Evolutionary conservation across 139 green algal genomes (phyloP).

Genomic region (Coelastrella sp.): DNA sequence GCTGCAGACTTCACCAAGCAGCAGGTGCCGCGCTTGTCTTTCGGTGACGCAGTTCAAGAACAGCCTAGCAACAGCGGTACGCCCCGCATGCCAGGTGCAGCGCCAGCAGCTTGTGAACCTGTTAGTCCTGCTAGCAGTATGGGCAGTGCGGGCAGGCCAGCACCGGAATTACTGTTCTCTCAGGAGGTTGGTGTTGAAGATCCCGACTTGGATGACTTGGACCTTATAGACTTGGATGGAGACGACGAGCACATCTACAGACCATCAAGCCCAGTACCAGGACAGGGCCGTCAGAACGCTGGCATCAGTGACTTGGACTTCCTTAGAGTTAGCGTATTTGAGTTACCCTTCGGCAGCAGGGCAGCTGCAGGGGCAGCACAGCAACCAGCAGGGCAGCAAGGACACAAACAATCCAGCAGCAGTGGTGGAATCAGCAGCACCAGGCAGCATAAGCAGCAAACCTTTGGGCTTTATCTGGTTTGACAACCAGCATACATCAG

Average conservation of each 20-base stretch:
- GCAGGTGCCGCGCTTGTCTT: background rate
- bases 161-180: conserved; percentile 5
- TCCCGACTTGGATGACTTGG: conserved; percentile 30
- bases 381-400: background rate
- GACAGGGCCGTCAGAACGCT: background rate
- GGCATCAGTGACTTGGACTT: background rate
- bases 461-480: background rate
- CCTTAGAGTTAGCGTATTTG: background rate
- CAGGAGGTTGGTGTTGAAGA: background rate
- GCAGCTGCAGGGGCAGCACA: background rate
- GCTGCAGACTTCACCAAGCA: background rate
- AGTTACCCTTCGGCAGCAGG: background rate
- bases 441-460: background rate
- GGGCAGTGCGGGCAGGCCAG: background rate
- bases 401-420: background rate
- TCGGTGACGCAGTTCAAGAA: background rate
- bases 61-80: background rate
- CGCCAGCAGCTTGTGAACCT: background rate
- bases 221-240: conserved; percentile 12
- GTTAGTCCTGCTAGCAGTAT: conserved; percentile 26
- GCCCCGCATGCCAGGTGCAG: conserved; percentile 11
- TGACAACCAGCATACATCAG: background rate
- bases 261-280: background rate
- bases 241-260: background rate
- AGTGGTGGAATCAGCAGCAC: background rate